Percentiles rank a stretch among this genome's conserved stretches.
These are phyloP conservation scores for Arthonia radiata DNA, from an alignment of 495 filamentous ascomycete species.

Conservation along the genomic window DNA sequence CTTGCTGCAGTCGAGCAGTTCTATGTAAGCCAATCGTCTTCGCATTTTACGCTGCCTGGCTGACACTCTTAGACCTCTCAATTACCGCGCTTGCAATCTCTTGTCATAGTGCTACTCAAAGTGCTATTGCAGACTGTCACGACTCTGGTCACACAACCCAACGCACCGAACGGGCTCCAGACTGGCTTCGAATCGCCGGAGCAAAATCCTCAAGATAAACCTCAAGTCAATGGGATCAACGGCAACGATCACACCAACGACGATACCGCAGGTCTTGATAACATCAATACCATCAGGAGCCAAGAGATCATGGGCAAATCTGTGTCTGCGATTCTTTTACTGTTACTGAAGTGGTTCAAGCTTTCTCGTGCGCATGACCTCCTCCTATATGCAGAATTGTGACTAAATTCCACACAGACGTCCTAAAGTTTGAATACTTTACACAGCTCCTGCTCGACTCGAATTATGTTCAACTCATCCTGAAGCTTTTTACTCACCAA, in stretches of 20 bases:
- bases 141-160: slow-evolving; percentile 22
- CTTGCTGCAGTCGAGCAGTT: slow-evolving; percentile 44
- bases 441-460: slow-evolving; percentile 80
- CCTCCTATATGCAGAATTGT: neutral
- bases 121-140: slow-evolving; percentile 63
- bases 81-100: slow-evolving; percentile 66
- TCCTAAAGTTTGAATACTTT: slow-evolving; percentile 88
- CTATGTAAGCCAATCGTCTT: slow-evolving; percentile 35
- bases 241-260: slow-evolving; percentile 2
- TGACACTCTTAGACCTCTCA: slow-evolving; percentile 7
- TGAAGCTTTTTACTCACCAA: slow-evolving; percentile 82
- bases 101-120: slow-evolving; percentile 84
- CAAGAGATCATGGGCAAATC: slow-evolving; percentile 81
- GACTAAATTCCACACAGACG: slow-evolving; percentile 25
- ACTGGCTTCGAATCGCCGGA: slow-evolving; percentile 16
- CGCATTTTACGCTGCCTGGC: slow-evolving; percentile 1
- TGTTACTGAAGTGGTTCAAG: slow-evolving; percentile 90
- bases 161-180: slow-evolving; percentile 20
- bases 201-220: slow-evolving; percentile 13
- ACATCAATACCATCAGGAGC: slow-evolving; percentile 52
- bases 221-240: slow-evolving; percentile 6
- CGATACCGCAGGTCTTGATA: slow-evolving; percentile 22
- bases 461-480: slow-evolving; percentile 73
- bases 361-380: slow-evolving; percentile 46
- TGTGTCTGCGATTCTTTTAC: slow-evolving; percentile 58